These are phyloP conservation scores for Volvox reticuliferus DNA, from an alignment of 139 green algal species.

Conservation along the genomic window DNA sequence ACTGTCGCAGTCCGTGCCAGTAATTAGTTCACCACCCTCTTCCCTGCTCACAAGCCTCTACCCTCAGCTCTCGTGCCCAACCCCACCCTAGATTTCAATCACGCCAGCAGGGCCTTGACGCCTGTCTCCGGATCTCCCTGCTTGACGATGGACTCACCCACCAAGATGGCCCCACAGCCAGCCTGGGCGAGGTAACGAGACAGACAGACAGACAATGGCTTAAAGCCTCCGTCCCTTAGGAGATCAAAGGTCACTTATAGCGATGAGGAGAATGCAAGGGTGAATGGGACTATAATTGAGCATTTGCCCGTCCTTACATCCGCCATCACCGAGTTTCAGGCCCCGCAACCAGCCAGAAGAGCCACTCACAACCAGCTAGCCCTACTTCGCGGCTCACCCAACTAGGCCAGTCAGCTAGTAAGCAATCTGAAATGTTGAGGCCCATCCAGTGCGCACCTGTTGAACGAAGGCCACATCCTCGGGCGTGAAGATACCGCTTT, in stretches of 20 bases:
- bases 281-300: background rate
- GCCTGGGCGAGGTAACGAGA: conserved; percentile 44
- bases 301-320: background rate
- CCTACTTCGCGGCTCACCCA: too few relatives aligned
- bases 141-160: conserved; percentile 98
- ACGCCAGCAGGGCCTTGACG: conserved; percentile 84
- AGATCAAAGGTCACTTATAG: background rate
- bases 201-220: background rate
- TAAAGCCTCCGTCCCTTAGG: background rate
- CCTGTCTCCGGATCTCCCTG: conserved; percentile 86
- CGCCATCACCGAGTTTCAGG: background rate
- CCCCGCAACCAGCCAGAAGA: background rate
- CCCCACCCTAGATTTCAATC: background rate
- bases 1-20: too few relatives aligned
- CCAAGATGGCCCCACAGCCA: conserved; percentile 90
- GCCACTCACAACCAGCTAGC: background rate
- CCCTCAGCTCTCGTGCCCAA: background rate
- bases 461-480: conserved; percentile 93
- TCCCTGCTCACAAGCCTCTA: background rate
- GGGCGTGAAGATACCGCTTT: conserved; percentile 97
- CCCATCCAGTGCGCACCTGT: conserved; percentile 40
- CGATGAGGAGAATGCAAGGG: background rate
- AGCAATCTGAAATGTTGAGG: background rate
- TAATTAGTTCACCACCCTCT: background rate
- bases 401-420: background rate